A percentile compares a stretch with the other conserved stretches of the same genome.
Conservation (phyloP, 306 rosid genomes). For the Delonix regia region DNA sequence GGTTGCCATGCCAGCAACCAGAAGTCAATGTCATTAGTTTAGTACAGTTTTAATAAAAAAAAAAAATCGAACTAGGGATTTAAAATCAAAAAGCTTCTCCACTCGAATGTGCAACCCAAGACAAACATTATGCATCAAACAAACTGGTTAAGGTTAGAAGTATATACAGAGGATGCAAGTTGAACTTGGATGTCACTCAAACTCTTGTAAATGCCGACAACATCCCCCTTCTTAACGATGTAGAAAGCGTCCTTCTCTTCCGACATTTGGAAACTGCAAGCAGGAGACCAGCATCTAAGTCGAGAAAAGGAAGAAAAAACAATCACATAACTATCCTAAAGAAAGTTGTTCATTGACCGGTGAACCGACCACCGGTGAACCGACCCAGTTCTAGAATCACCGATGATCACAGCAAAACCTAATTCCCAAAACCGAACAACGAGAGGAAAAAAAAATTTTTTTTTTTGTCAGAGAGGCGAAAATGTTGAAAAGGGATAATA, state of each 20-base stretch:
- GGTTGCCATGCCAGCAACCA: constrained; percentile 2
- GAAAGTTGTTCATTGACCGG: constrained; percentile 10
- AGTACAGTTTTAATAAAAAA: not conserved
- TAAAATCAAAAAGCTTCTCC: not conserved
- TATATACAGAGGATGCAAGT: constrained; percentile 54
- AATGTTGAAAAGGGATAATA: not conserved
- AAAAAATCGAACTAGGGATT: not conserved
- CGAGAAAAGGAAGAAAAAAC: constrained; percentile 11
- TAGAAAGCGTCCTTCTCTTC: constrained; percentile 74
- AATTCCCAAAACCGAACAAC: not conserved
- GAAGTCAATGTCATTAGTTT: not conserved
- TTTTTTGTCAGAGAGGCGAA: too few relatives aligned
- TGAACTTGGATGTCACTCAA: constrained; percentile 57
- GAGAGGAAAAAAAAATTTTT: too few relatives aligned
- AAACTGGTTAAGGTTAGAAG: constrained; percentile 16
- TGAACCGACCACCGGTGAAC: constrained; percentile 21
- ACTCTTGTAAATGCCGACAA: constrained; percentile 75
- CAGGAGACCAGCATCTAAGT: constrained; percentile 3
- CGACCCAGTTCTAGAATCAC: constrained; percentile 22
- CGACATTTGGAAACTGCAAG: constrained; percentile 61
- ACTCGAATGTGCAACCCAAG: constrained; percentile 28
- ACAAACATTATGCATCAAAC: constrained; percentile 7
- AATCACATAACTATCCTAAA: not conserved
- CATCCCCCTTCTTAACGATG: constrained; percentile 74
- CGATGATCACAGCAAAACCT: constrained; percentile 1